Evolutionary conservation across 192 early-diverging fungal species (phyloP).

Genomic region (Coemansia sp.): DNA sequence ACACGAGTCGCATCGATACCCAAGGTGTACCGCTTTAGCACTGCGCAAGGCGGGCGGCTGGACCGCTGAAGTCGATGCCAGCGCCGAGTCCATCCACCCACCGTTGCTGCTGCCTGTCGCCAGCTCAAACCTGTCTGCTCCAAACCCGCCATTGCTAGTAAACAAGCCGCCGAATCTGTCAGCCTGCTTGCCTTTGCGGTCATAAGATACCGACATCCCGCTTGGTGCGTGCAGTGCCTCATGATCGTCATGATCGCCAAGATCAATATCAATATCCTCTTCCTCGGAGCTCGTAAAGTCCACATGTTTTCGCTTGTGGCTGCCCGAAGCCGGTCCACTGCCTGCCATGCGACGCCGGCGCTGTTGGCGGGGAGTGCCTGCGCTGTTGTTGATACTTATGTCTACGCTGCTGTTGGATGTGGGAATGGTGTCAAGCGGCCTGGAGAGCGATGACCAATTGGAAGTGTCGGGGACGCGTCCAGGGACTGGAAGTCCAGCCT

Average conservation of each 20-base stretch:
- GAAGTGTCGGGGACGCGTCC: conserved; percentile 61
- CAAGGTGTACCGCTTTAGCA: conserved; percentile 38
- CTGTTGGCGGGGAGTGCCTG: conserved; percentile 17
- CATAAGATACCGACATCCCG: conserved; percentile 8
- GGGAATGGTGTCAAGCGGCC: not conserved
- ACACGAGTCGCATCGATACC: conserved; percentile 66
- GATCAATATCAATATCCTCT: conserved; percentile 19
- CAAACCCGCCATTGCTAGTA: not conserved
- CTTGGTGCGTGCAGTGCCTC: not conserved
- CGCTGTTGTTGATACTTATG: not conserved
- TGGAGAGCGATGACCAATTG: conserved; percentile 21
- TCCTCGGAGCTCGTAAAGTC: conserved; percentile 45
- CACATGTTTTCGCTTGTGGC: conserved; percentile 22
- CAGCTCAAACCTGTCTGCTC: not conserved
- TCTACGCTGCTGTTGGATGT: not conserved
- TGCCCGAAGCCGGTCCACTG: conserved; percentile 4
- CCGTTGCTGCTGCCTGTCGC: conserved; percentile 13
- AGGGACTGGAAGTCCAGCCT: conserved; percentile 68
- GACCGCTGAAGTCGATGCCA: not conserved
- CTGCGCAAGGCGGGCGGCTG: conserved; percentile 27
- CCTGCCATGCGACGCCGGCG: conserved; percentile 9
- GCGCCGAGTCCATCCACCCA: conserved; percentile 6
- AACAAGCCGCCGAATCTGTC: conserved; percentile 20
- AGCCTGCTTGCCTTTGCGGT: conserved; percentile 48
- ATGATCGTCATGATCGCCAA: conserved; percentile 8